These are phyloP conservation scores for Lycium ferocissimum DNA, from an alignment of 257 asterid species.

Conservation along the genomic window DNA sequence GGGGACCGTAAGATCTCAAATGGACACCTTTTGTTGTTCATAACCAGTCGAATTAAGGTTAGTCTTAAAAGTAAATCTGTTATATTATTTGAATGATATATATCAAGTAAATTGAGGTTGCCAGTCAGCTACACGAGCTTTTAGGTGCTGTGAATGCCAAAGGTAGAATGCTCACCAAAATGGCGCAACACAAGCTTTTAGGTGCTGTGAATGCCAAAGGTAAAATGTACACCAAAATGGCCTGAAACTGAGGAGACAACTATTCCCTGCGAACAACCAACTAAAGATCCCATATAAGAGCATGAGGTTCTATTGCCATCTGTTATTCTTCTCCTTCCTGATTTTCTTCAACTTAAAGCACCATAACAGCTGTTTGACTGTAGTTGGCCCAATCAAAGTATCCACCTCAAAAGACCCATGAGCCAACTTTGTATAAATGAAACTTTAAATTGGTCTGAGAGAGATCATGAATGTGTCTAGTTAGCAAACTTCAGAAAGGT, in stretches of 20 bases:
- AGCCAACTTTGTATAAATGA: neutral
- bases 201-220: neutral
- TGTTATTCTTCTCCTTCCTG: neutral
- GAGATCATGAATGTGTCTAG: neutral
- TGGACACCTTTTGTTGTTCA: constrained; percentile 70
- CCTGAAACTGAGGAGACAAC: constrained; percentile 7
- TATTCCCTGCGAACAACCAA: neutral
- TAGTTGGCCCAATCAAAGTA: neutral
- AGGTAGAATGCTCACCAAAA: neutral
- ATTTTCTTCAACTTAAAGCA: neutral
- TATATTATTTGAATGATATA: neutral
- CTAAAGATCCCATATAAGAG: neutral
- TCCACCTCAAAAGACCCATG: constrained; percentile 4
- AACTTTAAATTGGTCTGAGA: constrained; percentile 1
- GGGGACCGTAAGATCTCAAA: constrained; percentile 89
- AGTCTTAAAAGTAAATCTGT: constrained; percentile 34
- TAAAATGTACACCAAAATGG: neutral
- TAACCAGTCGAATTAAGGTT: constrained; percentile 87
- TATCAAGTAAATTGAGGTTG: neutral
- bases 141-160: neutral
- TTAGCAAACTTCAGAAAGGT: neutral
- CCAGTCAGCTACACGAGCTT: constrained; percentile 22
- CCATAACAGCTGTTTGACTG: neutral
- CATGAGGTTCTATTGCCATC: neutral
- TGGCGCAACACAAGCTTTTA: constrained; percentile 7